Conservation (phyloP, 2,329 filamentous ascomycete genomes). For the Dactylellina parvicollis region DNA sequence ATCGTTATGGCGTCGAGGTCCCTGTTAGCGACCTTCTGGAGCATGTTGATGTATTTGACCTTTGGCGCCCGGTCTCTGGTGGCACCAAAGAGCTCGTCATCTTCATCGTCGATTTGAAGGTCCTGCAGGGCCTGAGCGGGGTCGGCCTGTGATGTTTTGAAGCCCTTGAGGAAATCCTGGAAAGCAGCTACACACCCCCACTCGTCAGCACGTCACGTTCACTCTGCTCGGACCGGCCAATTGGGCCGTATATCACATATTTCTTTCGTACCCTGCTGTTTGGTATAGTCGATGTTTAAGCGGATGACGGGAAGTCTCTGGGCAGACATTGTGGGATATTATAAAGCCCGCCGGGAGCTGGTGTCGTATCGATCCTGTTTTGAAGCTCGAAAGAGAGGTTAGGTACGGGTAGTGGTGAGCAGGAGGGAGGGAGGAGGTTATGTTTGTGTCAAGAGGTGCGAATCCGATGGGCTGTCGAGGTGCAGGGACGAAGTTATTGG, state of each 20-base stretch:
- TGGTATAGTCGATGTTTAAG: constrained; percentile 76
- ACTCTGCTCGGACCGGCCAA: constrained; percentile 6
- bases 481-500: constrained; percentile 17
- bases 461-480: constrained; percentile 27
- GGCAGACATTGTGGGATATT: constrained; percentile 45
- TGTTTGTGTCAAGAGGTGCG: constrained; percentile 48
- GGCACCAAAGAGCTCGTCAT: constrained; percentile 87
- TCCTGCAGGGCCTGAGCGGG: constrained; percentile 82
- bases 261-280: constrained; percentile 76
- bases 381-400: constrained; percentile 6
- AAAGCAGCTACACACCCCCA: constrained; percentile 72
- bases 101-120: constrained; percentile 85
- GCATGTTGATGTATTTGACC: constrained; percentile 85
- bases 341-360: constrained; percentile 27
- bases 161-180: constrained; percentile 84
- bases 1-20: constrained; percentile 79
- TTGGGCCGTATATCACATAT: constrained; percentile 14
- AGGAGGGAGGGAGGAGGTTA: background rate
- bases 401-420: constrained; percentile 17
- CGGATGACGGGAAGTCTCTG: constrained; percentile 57
- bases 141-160: constrained; percentile 81
- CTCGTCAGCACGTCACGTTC: constrained; percentile 31
- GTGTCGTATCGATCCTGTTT: constrained; percentile 8
- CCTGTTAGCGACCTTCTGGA: constrained; percentile 88
- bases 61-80: constrained; percentile 65